Conservation (phyloP, 1,284 basidiomycete species). For the Ceratobasidium sp. region DNA sequence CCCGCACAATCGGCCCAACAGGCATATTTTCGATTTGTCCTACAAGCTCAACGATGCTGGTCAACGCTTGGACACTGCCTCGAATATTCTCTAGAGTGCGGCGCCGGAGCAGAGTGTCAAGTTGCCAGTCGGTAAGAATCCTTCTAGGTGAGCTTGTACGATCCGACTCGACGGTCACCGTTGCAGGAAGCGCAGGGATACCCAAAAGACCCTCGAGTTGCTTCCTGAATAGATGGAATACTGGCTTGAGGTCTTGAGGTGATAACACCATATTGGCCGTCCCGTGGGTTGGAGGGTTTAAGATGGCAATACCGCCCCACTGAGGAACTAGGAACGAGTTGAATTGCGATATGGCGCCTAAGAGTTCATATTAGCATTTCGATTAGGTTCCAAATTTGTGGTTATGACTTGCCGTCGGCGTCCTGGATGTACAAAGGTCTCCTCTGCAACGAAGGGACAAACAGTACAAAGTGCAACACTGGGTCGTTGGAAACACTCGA, state of each 20-base stretch:
- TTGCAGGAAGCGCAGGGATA: conserved; percentile 66
- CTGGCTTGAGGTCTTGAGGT: conserved; percentile 56
- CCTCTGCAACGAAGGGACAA: conserved; percentile 75
- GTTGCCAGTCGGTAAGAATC: conserved; percentile 71
- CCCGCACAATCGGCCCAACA: conserved; percentile 75
- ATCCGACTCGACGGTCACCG: conserved; percentile 50
- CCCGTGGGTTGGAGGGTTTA: conserved; percentile 62
- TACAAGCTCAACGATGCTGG: conserved; percentile 82
- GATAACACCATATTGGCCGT: conserved; percentile 47
- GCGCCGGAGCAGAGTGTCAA: conserved; percentile 75
- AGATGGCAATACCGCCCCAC: conserved; percentile 89
- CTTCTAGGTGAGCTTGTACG: conserved; percentile 43
- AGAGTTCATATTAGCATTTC: neutral
- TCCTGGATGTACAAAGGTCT: conserved; percentile 76
- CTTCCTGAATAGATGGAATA: conserved; percentile 74
- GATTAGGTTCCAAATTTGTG: neutral
- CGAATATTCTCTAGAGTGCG: conserved; percentile 75
- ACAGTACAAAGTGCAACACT: conserved; percentile 91
- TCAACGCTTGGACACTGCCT: conserved; percentile 74
- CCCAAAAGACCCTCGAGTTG: conserved; percentile 84
- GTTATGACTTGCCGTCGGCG: conserved; percentile 58
- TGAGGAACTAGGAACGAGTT: conserved; percentile 90
- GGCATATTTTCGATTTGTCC: conserved; percentile 90
- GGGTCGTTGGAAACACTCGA: conserved; percentile 87
- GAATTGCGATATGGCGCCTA: conserved; percentile 58